phyloP scores from a whole-genome alignment of 345 rosid species.

The Clausena lansium region DNA sequence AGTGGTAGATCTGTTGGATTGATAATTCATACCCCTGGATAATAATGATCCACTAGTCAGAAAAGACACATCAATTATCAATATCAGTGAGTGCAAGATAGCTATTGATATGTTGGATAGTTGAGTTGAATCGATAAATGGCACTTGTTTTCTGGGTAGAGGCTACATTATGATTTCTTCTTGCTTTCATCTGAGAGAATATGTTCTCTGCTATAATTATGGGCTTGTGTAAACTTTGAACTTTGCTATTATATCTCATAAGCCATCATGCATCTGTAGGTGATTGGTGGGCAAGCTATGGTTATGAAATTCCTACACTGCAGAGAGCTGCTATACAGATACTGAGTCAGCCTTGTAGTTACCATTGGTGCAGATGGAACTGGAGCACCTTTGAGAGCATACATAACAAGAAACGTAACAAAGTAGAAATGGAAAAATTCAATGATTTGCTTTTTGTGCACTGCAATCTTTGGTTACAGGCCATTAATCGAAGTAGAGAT shows the following conservation, averaged over 20 bases:
- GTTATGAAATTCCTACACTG: constrained; percentile 47
- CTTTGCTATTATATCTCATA: not conserved
- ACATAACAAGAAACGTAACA: constrained; percentile 37
- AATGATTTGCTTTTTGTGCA: constrained; percentile 45
- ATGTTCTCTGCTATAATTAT: not conserved
- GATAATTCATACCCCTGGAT: not conserved
- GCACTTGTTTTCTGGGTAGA: not conserved
- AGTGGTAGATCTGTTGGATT: not conserved
- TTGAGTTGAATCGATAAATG: not conserved
- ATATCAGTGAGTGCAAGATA: not conserved
- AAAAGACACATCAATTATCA: not conserved
- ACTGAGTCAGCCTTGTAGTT: constrained; percentile 52
- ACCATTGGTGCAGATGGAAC: constrained; percentile 46
- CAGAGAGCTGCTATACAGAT: constrained; percentile 49
- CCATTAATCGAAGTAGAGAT: constrained; percentile 31
- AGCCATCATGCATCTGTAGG: constrained; percentile 27
- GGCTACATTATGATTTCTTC: constrained; percentile 11
- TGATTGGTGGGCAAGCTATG: constrained; percentile 60
- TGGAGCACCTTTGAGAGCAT: constrained; percentile 44
- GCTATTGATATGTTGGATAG: not conserved
- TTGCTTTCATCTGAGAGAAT: not conserved
- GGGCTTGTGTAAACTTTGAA: not conserved
- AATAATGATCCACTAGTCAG: not conserved
- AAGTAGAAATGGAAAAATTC: constrained; percentile 29
- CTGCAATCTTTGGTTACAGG: constrained; percentile 57